Conservation (phyloP, 176 grass and related monocot species). For the Otatea glauca region DNA sequence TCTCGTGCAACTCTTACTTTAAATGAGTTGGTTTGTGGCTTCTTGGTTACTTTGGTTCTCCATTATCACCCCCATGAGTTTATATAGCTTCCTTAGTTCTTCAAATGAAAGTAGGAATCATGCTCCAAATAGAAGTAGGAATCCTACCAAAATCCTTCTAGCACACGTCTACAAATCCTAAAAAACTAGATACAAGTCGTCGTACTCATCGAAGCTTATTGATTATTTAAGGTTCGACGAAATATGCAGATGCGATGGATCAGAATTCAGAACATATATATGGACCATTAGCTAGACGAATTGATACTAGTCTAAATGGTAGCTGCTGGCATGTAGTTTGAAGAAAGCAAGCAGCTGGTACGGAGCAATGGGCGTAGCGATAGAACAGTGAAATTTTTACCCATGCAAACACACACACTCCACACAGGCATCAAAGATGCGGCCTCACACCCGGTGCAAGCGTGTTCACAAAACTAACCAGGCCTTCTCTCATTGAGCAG, state of each 20-base stretch:
- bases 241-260: slow-evolving; percentile 19
- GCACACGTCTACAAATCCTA: too few relatives aligned
- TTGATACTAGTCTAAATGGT: slow-evolving; percentile 60
- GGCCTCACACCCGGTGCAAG: slow-evolving; percentile 22
- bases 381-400: slow-evolving; percentile 29
- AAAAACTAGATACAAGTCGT: too few relatives aligned
- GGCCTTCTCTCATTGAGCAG: slow-evolving; percentile 34
- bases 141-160: too few relatives aligned
- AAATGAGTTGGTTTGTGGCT: too few relatives aligned
- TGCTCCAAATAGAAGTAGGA: too few relatives aligned
- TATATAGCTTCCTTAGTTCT: too few relatives aligned
- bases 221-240: background rate
- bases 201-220: background rate
- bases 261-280: background rate
- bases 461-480: slow-evolving; percentile 39
- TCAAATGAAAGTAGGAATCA: too few relatives aligned
- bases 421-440: slow-evolving; percentile 22
- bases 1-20: too few relatives aligned
- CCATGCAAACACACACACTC: background rate
- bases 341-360: background rate
- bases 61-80: too few relatives aligned
- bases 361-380: slow-evolving; percentile 12
- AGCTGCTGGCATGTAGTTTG: slow-evolving; percentile 39
- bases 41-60: too few relatives aligned
- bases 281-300: slow-evolving; percentile 37